Percentiles rank a stretch among this genome's conserved stretches.
Evolutionary conservation across 352 stramenopile genomes (phyloP).

Genomic region (Saprolegnia parasitica): DNA sequence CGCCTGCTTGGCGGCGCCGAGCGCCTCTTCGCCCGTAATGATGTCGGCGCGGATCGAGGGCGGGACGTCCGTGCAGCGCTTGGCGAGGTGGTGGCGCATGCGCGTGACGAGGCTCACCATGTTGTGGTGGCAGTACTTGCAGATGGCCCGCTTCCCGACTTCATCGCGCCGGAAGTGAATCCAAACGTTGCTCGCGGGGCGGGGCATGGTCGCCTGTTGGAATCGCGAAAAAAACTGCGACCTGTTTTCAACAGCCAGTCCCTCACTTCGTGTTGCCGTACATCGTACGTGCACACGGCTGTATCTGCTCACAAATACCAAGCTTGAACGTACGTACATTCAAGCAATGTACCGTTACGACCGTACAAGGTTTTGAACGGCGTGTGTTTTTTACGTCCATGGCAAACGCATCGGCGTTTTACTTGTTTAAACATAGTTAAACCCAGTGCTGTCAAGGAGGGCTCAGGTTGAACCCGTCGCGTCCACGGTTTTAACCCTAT

Average conservation of each 20-base stretch:
- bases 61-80: conserved; percentile 52
- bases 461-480: no score
- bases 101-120: conserved; percentile 63
- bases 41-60: conserved; percentile 47
- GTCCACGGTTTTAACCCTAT: no score
- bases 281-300: neutral
- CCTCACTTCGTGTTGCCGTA: neutral
- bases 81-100: conserved; percentile 60
- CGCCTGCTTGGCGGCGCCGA: conserved; percentile 34
- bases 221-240: neutral
- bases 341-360: no score
- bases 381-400: no score
- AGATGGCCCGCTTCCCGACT: conserved; percentile 57
- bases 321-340: neutral
- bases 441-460: no score
- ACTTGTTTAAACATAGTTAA: no score
- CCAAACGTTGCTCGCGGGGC: conserved; percentile 52
- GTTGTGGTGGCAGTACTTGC: conserved; percentile 73
- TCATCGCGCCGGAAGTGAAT: conserved; percentile 55
- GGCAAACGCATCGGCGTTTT: no score
- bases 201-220: conserved; percentile 39
- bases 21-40: conserved; percentile 39
- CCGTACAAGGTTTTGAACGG: no score
- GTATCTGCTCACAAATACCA: neutral
- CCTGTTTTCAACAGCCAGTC: conserved; percentile 14